Percentiles rank a stretch among this genome's conserved stretches.
Evolutionary conservation across 352 stramenopile species (phyloP).

Genomic region (Elongisporangium prolatum): DNA sequence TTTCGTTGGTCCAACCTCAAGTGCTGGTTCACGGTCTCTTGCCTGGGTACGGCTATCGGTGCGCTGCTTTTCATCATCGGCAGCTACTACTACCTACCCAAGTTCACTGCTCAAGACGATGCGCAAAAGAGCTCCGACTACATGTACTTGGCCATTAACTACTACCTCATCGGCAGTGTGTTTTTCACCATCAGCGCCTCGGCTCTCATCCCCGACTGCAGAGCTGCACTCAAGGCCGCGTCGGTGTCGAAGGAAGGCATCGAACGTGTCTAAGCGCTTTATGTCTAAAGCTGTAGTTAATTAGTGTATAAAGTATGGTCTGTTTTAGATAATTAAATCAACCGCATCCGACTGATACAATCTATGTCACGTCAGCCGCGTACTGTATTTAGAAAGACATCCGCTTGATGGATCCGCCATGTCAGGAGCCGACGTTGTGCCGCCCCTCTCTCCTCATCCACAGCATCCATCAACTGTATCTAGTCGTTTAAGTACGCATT

Average conservation of each 20-base stretch:
- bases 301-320: background rate
- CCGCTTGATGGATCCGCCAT: background rate
- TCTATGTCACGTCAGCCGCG: background rate
- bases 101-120: slow-evolving; percentile 62
- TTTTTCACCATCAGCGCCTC: slow-evolving; percentile 77
- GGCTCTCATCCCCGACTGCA: slow-evolving; percentile 49
- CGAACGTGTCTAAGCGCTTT: slow-evolving; percentile 17
- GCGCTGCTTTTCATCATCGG: slow-evolving; percentile 73
- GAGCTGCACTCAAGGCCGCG: slow-evolving; percentile 32
- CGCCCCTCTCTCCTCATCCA: background rate
- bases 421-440: no score
- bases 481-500: background rate
- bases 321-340: slow-evolving; percentile 2
- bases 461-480: background rate
- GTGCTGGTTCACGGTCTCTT: slow-evolving; percentile 45
- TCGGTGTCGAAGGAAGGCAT: slow-evolving; percentile 20
- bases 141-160: slow-evolving; percentile 74
- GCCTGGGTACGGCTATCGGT: slow-evolving; percentile 54
- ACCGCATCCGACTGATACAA: background rate
- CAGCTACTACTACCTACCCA: slow-evolving; percentile 78
- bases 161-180: slow-evolving; percentile 65
- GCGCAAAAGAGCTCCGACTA: slow-evolving; percentile 38
- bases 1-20: slow-evolving; percentile 50
- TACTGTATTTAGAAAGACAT: background rate
- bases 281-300: background rate